Evolutionary conservation across 2,329 filamentous ascomycete species (phyloP).

Genomic region (Fusarium udum): DNA sequence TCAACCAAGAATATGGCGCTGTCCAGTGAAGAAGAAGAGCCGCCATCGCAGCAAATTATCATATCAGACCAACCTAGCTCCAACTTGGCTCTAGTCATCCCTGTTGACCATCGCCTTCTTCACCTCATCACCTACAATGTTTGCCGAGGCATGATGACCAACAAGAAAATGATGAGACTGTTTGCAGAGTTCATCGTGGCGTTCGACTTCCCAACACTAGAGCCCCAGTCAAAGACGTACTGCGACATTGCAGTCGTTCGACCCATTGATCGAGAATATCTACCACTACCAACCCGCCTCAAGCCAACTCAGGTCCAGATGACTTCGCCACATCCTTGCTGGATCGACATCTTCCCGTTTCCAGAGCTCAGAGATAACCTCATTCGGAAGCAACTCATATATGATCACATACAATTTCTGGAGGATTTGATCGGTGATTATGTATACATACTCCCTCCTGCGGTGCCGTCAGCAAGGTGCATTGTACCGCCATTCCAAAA

Average conservation of each 20-base stretch:
- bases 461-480: background rate
- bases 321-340: constrained; percentile 21
- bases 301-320: constrained; percentile 32
- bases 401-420: constrained; percentile 20
- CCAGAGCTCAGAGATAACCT: constrained; percentile 28
- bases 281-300: constrained; percentile 10
- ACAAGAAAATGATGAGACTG: constrained; percentile 7
- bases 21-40: background rate
- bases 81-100: background rate
- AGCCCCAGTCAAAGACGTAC: background rate
- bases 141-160: constrained; percentile 13
- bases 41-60: too few relatives aligned
- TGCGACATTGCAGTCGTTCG: constrained; percentile 4
- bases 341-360: constrained; percentile 27
- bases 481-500: background rate
- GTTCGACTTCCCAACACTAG: background rate
- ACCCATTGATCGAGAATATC: background rate
- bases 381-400: constrained; percentile 6
- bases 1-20: too few relatives aligned
- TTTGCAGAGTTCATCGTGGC: background rate
- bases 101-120: constrained; percentile 15
- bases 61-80: rapidly evolving
- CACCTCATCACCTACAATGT: constrained; percentile 27
- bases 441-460: background rate
- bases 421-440: constrained; percentile 11